Base-by-base conservation (phyloP, 2,329 filamentous ascomycete species). In the Pseudogymnoascus sp. region DNA sequence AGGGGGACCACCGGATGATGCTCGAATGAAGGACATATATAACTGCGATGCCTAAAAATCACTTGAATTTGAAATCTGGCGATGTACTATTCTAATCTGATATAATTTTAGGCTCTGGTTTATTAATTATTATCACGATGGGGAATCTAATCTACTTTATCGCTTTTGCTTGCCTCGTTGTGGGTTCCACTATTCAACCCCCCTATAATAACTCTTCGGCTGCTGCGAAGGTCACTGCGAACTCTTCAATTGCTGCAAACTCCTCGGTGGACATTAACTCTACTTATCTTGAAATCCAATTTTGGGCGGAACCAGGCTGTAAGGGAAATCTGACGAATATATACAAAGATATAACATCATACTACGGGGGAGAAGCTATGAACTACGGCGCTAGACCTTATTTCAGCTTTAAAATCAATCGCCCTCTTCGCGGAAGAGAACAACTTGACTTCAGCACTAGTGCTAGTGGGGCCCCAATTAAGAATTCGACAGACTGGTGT, bases 351-450 rank as follows among this genome's bases (percentile, higher is more conserved):
- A 11, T 42, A 42, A 21, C 38, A 42, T 42, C 38, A 8, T 4
- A 1, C 1, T 42, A 42, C n/a, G 7, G 38, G 5, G 4, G 0
- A 18, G 1, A n/a, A 1, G 4, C 3, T 18, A 3, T 42, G 0
- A 18, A 18, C 38, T 18, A 10, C 16, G 0, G 1, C 38, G 0
- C 1, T 42, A 42, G 1, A 42, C 38, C 16, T 21, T 42, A 11
- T 42, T 11, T 21, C 16, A 44, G 40, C 16, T 44, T 44, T 21
- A 21, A 44, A 44, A 44, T 44, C 40, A 44, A 44, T 44, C 16
- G 16, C 3, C 40, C 40, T 44, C 40, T 44, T 44, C 40, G 3
- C 40, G 40, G 16, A 44, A 44, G 40, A 21, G 40, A 44, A 21
- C 40, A 44, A 21, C 40, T 44, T 44, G 16, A 44, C 40, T 5